Evolutionary conservation across 139 green algal species (phyloP).

Genomic region (Nannochloris sp.): DNA sequence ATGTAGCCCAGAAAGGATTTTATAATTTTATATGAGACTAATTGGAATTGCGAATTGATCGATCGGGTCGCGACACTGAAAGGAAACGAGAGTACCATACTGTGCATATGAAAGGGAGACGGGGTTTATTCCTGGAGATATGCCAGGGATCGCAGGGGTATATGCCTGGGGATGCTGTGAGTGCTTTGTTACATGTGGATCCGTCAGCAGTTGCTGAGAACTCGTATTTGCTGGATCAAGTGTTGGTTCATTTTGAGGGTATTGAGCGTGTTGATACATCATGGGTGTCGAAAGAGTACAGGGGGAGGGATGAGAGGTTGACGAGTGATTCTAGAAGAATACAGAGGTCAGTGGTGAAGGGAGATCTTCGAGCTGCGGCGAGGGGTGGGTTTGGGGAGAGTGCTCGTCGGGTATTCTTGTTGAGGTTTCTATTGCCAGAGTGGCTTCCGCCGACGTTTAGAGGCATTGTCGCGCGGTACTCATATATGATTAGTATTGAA

Average conservation of each 20-base stretch:
- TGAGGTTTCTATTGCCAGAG: constrained; percentile 33
- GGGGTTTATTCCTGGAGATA: background rate
- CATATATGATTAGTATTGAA: constrained; percentile 31
- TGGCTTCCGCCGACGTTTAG: constrained; percentile 42
- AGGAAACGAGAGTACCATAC: too few relatives aligned
- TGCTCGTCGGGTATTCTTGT: constrained; percentile 13
- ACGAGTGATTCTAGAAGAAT: constrained; percentile 28
- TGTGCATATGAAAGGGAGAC: too few relatives aligned
- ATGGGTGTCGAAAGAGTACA: constrained; percentile 31
- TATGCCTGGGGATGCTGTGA: constrained; percentile 23
- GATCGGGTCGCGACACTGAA: too few relatives aligned
- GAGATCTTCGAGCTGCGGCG: constrained; percentile 22
- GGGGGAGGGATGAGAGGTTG: constrained; percentile 8
- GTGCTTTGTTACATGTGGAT: constrained; percentile 12
- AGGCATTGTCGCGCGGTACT: constrained; percentile 33
- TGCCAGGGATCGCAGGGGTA: background rate
- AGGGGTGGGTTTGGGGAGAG: constrained; percentile 16
- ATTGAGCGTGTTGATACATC: constrained; percentile 37
- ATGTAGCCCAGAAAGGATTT: too few relatives aligned
- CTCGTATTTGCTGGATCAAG: too few relatives aligned
- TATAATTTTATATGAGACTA: too few relatives aligned
- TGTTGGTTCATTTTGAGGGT: constrained; percentile 26
- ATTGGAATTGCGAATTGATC: too few relatives aligned
- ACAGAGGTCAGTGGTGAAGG: constrained; percentile 26
- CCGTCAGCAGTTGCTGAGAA: too few relatives aligned